These are phyloP conservation scores for Neurospora discreta DNA, from an alignment of 495 filamentous ascomycete genomes.

Conservation along the genomic window DNA sequence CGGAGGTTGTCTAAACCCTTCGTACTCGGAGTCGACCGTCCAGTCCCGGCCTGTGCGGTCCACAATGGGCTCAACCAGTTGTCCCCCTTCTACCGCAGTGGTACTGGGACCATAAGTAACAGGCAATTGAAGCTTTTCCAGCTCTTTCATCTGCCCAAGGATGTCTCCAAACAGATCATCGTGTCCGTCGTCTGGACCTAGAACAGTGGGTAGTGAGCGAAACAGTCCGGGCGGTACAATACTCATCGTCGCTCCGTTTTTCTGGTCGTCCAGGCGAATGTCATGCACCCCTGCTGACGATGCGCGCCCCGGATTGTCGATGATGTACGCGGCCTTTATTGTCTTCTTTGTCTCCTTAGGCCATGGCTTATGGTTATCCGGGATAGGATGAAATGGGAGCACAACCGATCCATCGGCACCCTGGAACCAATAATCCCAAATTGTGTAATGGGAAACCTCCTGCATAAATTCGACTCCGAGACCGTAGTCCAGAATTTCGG, in stretches of 20 bases:
- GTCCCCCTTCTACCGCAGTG: background rate
- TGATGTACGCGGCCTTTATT: background rate
- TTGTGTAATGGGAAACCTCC: background rate
- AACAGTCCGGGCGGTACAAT: background rate
- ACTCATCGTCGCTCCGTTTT: background rate
- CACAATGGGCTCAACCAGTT: background rate
- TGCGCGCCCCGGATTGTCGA: background rate
- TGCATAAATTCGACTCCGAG: background rate
- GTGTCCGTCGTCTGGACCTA: background rate
- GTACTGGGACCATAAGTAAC: background rate
- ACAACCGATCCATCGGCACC: background rate
- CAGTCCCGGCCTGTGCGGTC: conserved; percentile 10
- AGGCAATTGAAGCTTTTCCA: background rate
- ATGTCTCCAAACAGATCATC: background rate
- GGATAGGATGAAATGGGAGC: background rate
- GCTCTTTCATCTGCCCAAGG: background rate
- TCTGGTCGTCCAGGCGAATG: background rate
- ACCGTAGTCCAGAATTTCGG: background rate
- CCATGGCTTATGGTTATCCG: background rate
- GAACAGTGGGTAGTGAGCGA: background rate
- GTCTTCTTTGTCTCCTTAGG: background rate
- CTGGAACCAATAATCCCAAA: conserved; percentile 4
- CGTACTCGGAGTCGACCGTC: conserved; percentile 11
- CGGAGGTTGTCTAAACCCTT: conserved; percentile 11
- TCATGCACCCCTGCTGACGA: background rate